phyloP scores from a whole-genome alignment of 2,329 filamentous ascomycete species.

The Diplodia scrobiculata region DNA sequence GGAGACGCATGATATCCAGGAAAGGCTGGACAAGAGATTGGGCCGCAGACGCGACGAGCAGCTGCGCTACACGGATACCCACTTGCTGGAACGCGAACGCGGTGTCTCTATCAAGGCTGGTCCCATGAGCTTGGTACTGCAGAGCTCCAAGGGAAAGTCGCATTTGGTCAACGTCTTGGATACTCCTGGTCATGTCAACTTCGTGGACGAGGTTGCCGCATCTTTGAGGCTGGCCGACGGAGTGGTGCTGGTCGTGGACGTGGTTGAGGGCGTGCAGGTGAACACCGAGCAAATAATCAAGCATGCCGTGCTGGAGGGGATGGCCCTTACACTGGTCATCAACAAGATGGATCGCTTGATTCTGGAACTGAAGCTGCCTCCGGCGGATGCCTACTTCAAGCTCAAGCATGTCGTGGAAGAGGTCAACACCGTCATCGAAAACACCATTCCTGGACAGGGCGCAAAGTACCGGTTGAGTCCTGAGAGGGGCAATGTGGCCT shows the following conservation, averaged over 20 bases:
- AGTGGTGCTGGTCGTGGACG: constrained; percentile 89
- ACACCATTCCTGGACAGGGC: constrained; percentile 77
- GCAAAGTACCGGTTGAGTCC: constrained; percentile 82
- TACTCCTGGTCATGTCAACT: constrained; percentile 97
- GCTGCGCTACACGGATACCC: constrained; percentile 90
- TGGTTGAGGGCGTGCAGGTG: constrained; percentile 97
- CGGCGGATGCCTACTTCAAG: constrained; percentile 97
- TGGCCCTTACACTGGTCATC: constrained; percentile 85
- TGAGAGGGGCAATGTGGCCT: constrained; percentile 97
- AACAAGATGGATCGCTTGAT: constrained; percentile 98
- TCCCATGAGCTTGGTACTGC: constrained; percentile 90
- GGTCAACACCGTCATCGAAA: constrained; percentile 94
- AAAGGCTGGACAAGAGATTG: constrained; percentile 75
- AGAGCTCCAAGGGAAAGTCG: constrained; percentile 87
- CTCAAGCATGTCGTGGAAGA: constrained; percentile 98
- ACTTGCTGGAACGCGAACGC: constrained; percentile 83
- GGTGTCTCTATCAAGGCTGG: constrained; percentile 90
- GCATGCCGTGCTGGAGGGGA: constrained; percentile 85
- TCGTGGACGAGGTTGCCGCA: constrained; percentile 93
- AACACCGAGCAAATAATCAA: constrained; percentile 98
- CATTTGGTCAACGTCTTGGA: constrained; percentile 94
- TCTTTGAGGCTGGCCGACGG: constrained; percentile 86
- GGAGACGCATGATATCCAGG: constrained; percentile 86
- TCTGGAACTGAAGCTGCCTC: constrained; percentile 88
- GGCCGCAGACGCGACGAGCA: constrained; percentile 85